A percentile compares a stretch with the other conserved stretches of the same genome.
These are phyloP conservation scores for Sicyos baderoa DNA, from an alignment of 306 rosid species.

Conservation along the genomic window DNA sequence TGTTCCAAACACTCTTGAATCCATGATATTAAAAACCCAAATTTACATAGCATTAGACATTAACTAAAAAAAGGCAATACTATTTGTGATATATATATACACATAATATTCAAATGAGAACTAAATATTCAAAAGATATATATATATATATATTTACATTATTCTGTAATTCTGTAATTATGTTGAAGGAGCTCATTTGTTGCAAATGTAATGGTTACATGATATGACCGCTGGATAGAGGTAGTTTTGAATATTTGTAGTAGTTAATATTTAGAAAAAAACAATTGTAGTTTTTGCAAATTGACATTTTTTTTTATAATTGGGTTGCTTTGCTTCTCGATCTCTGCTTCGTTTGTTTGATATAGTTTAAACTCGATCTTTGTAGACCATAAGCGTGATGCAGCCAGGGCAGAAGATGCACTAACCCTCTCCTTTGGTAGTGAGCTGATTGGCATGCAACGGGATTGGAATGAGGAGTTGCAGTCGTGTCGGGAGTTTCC, in stretches of 20 bases:
- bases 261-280: neutral
- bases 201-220: neutral
- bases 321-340: neutral
- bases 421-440: slow-evolving; percentile 84
- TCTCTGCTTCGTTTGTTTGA: slow-evolving; percentile 4
- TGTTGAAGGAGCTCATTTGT: slow-evolving; percentile 5
- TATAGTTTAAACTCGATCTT: slow-evolving; percentile 15
- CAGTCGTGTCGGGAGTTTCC: slow-evolving; percentile 98
- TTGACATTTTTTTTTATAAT: neutral
- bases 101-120: no score
- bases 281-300: neutral
- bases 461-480: slow-evolving; percentile 99
- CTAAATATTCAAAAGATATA: no score
- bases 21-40: neutral
- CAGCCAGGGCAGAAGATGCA: slow-evolving; percentile 91
- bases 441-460: slow-evolving; percentile 96
- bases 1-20: neutral
- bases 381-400: slow-evolving; percentile 83
- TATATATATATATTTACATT: no score
- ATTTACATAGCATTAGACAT: neutral
- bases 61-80: no score
- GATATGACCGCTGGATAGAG: neutral
- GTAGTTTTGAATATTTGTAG: neutral
- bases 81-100: no score
- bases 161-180: no score